Evolutionary conservation across 2,329 filamentous ascomycete genomes (phyloP), one percentile per base, ranked within the genome.

Genomic region (Colletotrichum filicis): DNA sequence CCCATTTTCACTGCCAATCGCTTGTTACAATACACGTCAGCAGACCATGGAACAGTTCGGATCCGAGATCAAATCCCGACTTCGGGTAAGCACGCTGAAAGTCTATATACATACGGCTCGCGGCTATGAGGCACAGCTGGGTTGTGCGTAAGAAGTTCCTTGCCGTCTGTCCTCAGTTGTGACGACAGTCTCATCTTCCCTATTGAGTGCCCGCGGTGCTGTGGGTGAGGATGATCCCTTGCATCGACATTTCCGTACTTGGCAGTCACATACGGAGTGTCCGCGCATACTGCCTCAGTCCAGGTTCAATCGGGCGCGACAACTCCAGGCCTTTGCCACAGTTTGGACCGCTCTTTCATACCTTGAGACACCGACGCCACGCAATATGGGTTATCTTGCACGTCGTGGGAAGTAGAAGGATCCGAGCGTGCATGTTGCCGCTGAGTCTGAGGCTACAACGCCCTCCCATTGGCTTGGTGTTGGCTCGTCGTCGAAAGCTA

Each of bases 361-460:
- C 35, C 22, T 62, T 57, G 64, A 61, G 56, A 61, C 63, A 61
- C 49, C 49, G 68, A 49, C 28, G 68, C 16, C 56, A n/a, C 61
- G 64, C 28, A 22, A 49, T 49, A 49, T 49, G 42, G 42, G 9
- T 49, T 49, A 49, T 30, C 56, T 56, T 14, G 58, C 19, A 19
- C n/a, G 35, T 14, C 14, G 22, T n/a, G 16, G 32, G 35, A 35
- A 42, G 42, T n/a, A 28, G 42, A 53, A 55, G 42, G 42, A 64
- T 58, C 59, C 56, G 59, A 73, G 59, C 59, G 59, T 73, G 59
- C 66, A 73, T 56, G 42, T 37, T n/a, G 11, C 59, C 22, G 24
- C 49, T 61, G 49, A 66, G 49, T 42, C 26, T 49, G 32, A 58
- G 46, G 30, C 55, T 30, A n/a, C 3, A 22, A 19, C 24, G 55